These are phyloP conservation scores for Solanum piurae DNA, from an alignment of 257 asterid genomes.

Conservation along the genomic window DNA sequence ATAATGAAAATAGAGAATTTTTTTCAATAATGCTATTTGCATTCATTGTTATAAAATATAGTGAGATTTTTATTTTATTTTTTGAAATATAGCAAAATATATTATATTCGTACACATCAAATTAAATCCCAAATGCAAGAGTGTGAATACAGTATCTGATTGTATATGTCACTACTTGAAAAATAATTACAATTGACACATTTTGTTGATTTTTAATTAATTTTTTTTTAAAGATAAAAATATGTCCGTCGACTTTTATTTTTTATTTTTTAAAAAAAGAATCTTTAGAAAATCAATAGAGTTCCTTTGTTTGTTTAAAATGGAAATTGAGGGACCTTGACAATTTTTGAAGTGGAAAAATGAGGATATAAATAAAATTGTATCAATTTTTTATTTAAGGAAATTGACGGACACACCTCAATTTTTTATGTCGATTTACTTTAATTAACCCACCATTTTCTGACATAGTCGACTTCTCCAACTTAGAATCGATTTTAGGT, in stretches of 20 bases:
- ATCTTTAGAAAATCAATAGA: no score
- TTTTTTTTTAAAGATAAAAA: no score
- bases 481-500: neutral
- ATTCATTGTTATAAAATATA: no score
- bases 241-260: no score
- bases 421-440: neutral
- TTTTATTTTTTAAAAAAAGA: no score
- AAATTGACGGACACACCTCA: neutral
- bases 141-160: neutral
- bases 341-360: neutral
- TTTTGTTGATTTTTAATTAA: no score
- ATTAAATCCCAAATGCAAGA: no score
- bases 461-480: neutral
- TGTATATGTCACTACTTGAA: neutral
- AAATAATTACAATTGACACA: neutral
- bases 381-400: neutral
- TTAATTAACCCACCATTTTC: no score
- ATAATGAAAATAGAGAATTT: neutral
- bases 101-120: no score
- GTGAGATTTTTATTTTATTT: neutral
- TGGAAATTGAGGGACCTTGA: neutral
- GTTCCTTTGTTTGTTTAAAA: neutral
- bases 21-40: no score
- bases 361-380: neutral
- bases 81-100: no score